Evolutionary conservation across 345 rosid species (phyloP), one percentile per base, ranked within the genome.

Genomic region (Sapria himalayana): DNA sequence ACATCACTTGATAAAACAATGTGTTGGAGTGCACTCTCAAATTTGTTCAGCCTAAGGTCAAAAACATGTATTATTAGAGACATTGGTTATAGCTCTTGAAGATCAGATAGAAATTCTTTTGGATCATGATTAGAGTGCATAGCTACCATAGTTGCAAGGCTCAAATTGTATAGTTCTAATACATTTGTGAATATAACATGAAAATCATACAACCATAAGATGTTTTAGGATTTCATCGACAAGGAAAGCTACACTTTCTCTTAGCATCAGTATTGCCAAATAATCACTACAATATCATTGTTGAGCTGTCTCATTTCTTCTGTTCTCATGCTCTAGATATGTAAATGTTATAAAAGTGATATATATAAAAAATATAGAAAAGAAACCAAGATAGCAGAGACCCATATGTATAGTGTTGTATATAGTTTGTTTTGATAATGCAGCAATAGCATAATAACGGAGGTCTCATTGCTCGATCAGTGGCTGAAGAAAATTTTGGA

Each of bases 111-210:
- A 66, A 89, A 82, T 45, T 89, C 98, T 70, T 89, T 89, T 14
- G 98, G 98, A 49, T 89, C 98, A 35, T 67, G 71, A 31, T 89
- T 91, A 52, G 98, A 79, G 59, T 89, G 82, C 58, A 82, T 61
- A 40, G 98, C 95, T 62, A 89, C 98, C 33, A 89, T 79, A 57
- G 98, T 94, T 58, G 92, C 81, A 61, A 89, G 93, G 67, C 79
- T 73, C 70, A 89, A 62, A 69, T 82, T 93, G 43, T 82, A 82
- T 52, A 82, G 92, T 35, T 95, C 98, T 37, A 89, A 57, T 50
- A 95, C 93, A 57, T 94, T 77, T 65, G 79, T 81, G 63, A 67
- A 89, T 45, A 89, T 76, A 27, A 84, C 95, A 42, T 77, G 84
- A n/a, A 77, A 50, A 69, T 82, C 95, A 55, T 82, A 74, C 67